Evolutionary conservation across 1,284 basidiomycete species (phyloP), one percentile per base, ranked within the genome.

Genomic region (Moniliella sp.): DNA sequence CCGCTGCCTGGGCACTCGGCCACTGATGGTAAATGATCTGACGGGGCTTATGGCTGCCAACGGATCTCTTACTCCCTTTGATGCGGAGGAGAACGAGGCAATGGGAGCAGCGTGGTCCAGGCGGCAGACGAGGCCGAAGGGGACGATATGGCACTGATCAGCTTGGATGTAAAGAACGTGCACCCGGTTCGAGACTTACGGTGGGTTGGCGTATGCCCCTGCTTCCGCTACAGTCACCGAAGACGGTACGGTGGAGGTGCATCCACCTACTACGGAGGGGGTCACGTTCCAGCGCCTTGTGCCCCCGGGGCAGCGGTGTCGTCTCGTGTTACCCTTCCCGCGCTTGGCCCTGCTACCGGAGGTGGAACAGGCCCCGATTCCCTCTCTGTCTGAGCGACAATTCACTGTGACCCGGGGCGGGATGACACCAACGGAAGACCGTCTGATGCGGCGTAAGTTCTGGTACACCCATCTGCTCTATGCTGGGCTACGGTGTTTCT

Each of bases 101-200:
- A 17, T 4, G 5, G 15, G n/a, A 5, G 33, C 25, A 5, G 26
- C 9, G 3, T 32, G 23, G 16, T 9, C 13, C 8, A 16, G 2
- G 26, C 18, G 15, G 13, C 18, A 9, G 15, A 25, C 4, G 26
- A 13, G 3, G 33, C 30, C 10, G 13, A 18, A 14, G 33, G 21
- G 12, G 7, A 30, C 17, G 4, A 7, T 4, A 4, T n/a, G 70
- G 88, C 81, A 59, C 64, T 94, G 7, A 74, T 93, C 49, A 73
- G 73, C 2, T 62, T 93, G 18, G 79, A 84, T 52, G 74, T 94
- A 10, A 69, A 75, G 32, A 97, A 97, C 55, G 74, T 76, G 1
- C 86, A 82, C 50, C 78, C 78, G n/a, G n/a, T n/a, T 1, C 65
- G 76, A 15, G 79, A 83, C 0, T 88, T 94, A 77, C 86, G 49